Evolutionary conservation across 352 stramenopile genomes (phyloP).

Genomic region (Pythium rhizo-oryzae): DNA sequence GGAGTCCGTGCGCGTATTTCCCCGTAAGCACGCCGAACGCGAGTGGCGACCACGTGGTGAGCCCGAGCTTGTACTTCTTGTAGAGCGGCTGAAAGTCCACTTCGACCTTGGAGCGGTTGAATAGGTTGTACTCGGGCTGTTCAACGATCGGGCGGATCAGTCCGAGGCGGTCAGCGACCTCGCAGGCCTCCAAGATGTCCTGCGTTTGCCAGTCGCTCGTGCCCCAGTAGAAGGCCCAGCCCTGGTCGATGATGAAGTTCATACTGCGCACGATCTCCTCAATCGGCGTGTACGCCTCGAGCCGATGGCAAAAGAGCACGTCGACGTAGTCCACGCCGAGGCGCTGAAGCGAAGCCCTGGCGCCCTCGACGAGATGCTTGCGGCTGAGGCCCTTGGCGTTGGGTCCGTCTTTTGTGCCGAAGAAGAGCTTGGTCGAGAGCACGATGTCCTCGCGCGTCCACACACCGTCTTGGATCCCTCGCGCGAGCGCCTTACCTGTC

Average conservation of each 20-base stretch:
- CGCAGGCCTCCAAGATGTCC: slow-evolving; percentile 51
- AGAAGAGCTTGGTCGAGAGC: slow-evolving; percentile 68
- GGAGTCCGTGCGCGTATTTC: slow-evolving; percentile 53
- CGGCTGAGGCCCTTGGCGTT: slow-evolving; percentile 40
- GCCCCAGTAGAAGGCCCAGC: slow-evolving; percentile 54
- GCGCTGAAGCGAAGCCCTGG: slow-evolving; percentile 47
- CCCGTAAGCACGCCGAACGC: slow-evolving; percentile 56
- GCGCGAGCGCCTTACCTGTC: slow-evolving; percentile 36
- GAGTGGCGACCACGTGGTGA: slow-evolving; percentile 50
- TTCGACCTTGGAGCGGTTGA: slow-evolving; percentile 46
- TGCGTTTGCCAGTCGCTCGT: slow-evolving; percentile 52
- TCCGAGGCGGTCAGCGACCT: slow-evolving; percentile 35
- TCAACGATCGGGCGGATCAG: slow-evolving; percentile 41
- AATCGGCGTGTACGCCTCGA: slow-evolving; percentile 36
- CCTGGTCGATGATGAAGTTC: slow-evolving; percentile 45
- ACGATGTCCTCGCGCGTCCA: slow-evolving; percentile 54
- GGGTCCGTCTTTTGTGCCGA: slow-evolving; percentile 25
- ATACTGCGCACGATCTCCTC: slow-evolving; percentile 56
- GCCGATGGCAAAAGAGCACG: slow-evolving; percentile 44
- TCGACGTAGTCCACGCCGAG: slow-evolving; percentile 51
- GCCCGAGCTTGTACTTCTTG: slow-evolving; percentile 42
- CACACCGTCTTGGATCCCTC: slow-evolving; percentile 31
- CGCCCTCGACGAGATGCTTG: slow-evolving; percentile 56
- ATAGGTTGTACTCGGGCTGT: slow-evolving; percentile 62
- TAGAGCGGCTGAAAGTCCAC: slow-evolving; percentile 47